Evolutionary conservation across 2,329 filamentous ascomycete species (phyloP).

Genomic region (Neopestalotiopsis clavispora): DNA sequence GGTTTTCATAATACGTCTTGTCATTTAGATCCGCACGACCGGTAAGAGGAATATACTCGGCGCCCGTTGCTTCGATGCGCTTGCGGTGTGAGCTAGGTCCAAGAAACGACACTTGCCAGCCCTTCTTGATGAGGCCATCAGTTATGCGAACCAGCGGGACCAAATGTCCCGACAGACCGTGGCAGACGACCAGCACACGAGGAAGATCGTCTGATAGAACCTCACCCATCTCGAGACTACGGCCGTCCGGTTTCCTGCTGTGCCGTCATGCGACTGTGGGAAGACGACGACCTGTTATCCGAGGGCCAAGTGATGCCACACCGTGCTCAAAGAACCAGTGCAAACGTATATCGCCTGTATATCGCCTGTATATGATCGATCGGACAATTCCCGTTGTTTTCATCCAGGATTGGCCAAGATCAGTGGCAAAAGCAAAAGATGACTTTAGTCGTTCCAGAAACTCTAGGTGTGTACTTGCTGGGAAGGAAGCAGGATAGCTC

Average conservation of each 20-base stretch:
- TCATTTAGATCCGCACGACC: constrained; percentile 41
- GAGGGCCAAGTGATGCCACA: background rate
- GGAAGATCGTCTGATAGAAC: background rate
- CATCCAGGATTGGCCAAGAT: too few relatives aligned
- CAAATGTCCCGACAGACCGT: constrained; percentile 43
- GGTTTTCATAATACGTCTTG: constrained; percentile 33
- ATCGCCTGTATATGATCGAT: too few relatives aligned
- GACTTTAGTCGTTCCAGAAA: too few relatives aligned
- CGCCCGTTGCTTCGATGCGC: constrained; percentile 39
- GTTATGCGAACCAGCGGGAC: constrained; percentile 41
- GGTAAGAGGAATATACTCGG: constrained; percentile 37
- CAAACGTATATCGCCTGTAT: too few relatives aligned
- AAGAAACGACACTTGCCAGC: constrained; percentile 40
- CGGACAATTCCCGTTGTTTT: too few relatives aligned
- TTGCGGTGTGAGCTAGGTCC: constrained; percentile 39
- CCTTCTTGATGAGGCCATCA: constrained; percentile 32
- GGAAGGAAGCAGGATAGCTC: too few relatives aligned
- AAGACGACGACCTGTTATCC: background rate
- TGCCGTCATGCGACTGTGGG: background rate
- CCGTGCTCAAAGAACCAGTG: background rate
- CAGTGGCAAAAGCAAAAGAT: too few relatives aligned
- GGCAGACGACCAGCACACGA: constrained; percentile 35
- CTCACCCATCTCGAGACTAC: background rate
- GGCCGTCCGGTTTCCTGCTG: background rate
- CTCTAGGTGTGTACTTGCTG: too few relatives aligned